Evolutionary conservation across 148 eudicot genomes (phyloP).

Genomic region (Fallopia convolvulus): DNA sequence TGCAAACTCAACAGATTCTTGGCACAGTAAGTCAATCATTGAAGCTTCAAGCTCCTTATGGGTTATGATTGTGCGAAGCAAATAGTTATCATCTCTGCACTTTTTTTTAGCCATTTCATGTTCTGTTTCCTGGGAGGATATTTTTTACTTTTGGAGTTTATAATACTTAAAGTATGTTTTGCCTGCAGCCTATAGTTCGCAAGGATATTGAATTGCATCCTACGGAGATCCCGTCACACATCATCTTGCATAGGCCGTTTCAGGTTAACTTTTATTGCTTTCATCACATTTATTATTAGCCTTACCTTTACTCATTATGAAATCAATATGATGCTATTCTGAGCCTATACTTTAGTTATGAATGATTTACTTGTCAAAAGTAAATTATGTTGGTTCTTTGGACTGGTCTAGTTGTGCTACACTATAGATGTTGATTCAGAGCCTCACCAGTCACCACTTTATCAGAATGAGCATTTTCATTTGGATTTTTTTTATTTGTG

Average conservation of each 20-base stretch:
- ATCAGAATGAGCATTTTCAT: background rate
- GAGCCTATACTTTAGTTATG: background rate
- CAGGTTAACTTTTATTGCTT: constrained; percentile 34
- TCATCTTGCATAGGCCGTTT: constrained; percentile 72
- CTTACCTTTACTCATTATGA: background rate
- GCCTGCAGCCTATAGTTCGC: constrained; percentile 68
- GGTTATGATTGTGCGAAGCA: background rate
- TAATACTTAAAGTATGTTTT: constrained; percentile 9
- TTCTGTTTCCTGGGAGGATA: background rate
- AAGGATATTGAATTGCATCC: constrained; percentile 83
- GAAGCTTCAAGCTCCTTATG: background rate
- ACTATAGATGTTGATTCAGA: background rate
- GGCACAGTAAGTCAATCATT: constrained; percentile 65
- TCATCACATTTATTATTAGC: background rate
- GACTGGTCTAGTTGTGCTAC: background rate
- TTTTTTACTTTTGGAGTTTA: background rate
- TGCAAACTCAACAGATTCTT: constrained; percentile 95
- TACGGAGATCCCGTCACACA: constrained; percentile 52
- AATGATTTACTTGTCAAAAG: background rate
- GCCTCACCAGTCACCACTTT: background rate
- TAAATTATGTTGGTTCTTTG: background rate
- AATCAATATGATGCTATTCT: background rate
- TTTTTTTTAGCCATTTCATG: background rate
- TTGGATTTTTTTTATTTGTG: background rate
- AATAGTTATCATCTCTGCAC: background rate